A percentile compares a stretch with the other conserved stretches of the same genome.
Conservation (phyloP, 2,329 filamentous ascomycete genomes). For the Chlorencoelia australis region DNA sequence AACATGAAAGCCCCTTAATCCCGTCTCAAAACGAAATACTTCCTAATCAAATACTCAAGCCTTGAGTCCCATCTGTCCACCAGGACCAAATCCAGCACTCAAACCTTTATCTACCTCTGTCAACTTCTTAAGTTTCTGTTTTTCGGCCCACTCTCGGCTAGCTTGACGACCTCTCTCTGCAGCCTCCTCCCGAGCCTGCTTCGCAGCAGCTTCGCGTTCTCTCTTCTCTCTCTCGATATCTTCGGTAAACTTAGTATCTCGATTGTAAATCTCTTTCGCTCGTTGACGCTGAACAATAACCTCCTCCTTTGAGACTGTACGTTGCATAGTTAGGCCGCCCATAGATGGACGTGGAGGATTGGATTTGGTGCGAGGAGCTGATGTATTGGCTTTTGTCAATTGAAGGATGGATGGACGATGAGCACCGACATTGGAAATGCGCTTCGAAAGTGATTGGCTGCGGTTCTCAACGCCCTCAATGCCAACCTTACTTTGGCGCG, state of each 20-base stretch:
- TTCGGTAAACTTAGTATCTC: slow-evolving; percentile 38
- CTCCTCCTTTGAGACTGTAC: slow-evolving; percentile 41
- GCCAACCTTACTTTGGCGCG: slow-evolving; percentile 38
- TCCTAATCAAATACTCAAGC: too few species aligned
- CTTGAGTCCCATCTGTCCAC: slow-evolving; percentile 19
- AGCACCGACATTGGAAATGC: slow-evolving; percentile 23
- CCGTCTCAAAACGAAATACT: too few species aligned
- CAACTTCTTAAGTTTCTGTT: slow-evolving; percentile 30
- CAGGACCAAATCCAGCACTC: slow-evolving; percentile 19
- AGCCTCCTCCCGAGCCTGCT: slow-evolving; percentile 46
- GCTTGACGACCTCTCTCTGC: slow-evolving; percentile 49
- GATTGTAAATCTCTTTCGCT: slow-evolving; percentile 43
- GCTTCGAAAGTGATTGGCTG: slow-evolving; percentile 18
- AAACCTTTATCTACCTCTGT: slow-evolving; percentile 17
- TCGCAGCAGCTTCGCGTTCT: slow-evolving; percentile 44
- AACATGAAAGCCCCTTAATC: too few species aligned
- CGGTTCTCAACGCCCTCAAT: slow-evolving; percentile 19
- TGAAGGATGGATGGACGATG: slow-evolving; percentile 28
- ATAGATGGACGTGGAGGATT: slow-evolving; percentile 17
- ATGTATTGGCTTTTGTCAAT: slow-evolving; percentile 24
- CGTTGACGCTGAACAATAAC: slow-evolving; percentile 40
- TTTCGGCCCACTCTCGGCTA: slow-evolving; percentile 54
- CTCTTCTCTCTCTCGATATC: slow-evolving; percentile 43
- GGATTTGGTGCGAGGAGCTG: slow-evolving; percentile 20
- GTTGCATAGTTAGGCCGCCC: slow-evolving; percentile 27